Evolutionary conservation across 2,329 filamentous ascomycete species (phyloP), one percentile per base, ranked within the genome.

Genomic region (Cladobotryum mycophilum): DNA sequence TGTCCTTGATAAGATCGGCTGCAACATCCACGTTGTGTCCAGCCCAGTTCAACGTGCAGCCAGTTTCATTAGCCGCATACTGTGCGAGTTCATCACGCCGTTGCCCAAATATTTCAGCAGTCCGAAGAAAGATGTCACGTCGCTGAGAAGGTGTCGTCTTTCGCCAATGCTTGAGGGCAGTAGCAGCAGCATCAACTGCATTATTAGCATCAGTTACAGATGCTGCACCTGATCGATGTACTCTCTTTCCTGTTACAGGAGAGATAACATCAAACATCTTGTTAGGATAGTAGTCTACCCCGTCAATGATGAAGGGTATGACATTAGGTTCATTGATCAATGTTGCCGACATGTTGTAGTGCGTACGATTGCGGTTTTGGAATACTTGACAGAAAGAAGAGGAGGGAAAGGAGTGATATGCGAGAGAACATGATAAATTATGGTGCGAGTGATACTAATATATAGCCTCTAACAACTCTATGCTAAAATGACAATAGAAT

Each of bases 111-210:
- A 90, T 68, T 8, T 83, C 80, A 11, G 85, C 83, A 0, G 86
- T 84, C 63, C 80, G 82, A 52, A 86, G 70, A 52, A 95, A 75
- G 55, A 95, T 81, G 56, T 85, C 79, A 36, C 87, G 82, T 37
- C 86, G 84, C 20, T 75, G 63, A 22, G 72, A 62, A 1, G 83
- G 79, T 42, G 80, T 81, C 3, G 79, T 79, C 56, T 78, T 79
- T 41, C 78, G 75, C 89, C 89, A 95, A 52, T 76, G 68, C 41
- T 77, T 78, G 66, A 88, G 85, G 1, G 89, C 88, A 13, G 74
- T 71, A n/a, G 82, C 72, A 1, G 88, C 87, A 5, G 74, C 68
- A 22, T 66, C 58, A 48, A 75, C 67, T 9, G 83, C 78, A 11
- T 70, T 67, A 15, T 78, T 67, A 22, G 84, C 84, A 55, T 80